Percentiles rank a stretch among this genome's conserved stretches.
Evolutionary conservation across 805 yeast species (phyloP).

Genomic region (Candida cerambycidarum): DNA sequence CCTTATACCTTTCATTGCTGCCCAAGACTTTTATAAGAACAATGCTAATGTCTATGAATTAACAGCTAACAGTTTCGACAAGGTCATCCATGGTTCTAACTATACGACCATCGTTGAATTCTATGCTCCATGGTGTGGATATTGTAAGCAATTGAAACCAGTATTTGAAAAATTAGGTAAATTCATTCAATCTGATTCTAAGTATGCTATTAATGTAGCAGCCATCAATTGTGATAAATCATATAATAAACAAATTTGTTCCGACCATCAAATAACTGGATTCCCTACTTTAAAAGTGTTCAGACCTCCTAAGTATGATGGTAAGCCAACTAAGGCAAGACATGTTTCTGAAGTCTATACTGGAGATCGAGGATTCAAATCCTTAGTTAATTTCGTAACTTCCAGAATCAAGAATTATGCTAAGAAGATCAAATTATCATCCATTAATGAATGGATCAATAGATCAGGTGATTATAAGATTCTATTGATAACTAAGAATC

Average conservation of each 20-base stretch:
- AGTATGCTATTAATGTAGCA: conserved; percentile 60
- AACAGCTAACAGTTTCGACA: conserved; percentile 57
- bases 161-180: conserved; percentile 65
- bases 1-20: conserved; percentile 5
- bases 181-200: conserved; percentile 47
- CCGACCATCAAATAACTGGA: conserved; percentile 63
- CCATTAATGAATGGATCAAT: conserved; percentile 23
- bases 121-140: conserved; percentile 98
- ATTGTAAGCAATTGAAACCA: conserved; percentile 73
- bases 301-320: conserved; percentile 68
- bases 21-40: conserved; percentile 28
- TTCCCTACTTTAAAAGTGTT: conserved; percentile 83
- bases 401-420: conserved; percentile 67
- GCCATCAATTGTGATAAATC: conserved; percentile 84
- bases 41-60: conserved; percentile 55
- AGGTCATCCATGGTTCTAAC: conserved; percentile 65
- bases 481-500: conserved; percentile 53
- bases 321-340: conserved; percentile 15
- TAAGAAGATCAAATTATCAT: conserved; percentile 40
- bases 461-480: conserved; percentile 35
- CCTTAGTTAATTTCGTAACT: conserved; percentile 53
- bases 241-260: conserved; percentile 67
- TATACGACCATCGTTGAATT: conserved; percentile 83
- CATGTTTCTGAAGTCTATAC: conserved; percentile 58
- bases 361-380: conserved; percentile 59